These are phyloP conservation scores for Friedmanniomyces simplex DNA, from an alignment of 495 filamentous ascomycete genomes.

Conservation along the genomic window DNA sequence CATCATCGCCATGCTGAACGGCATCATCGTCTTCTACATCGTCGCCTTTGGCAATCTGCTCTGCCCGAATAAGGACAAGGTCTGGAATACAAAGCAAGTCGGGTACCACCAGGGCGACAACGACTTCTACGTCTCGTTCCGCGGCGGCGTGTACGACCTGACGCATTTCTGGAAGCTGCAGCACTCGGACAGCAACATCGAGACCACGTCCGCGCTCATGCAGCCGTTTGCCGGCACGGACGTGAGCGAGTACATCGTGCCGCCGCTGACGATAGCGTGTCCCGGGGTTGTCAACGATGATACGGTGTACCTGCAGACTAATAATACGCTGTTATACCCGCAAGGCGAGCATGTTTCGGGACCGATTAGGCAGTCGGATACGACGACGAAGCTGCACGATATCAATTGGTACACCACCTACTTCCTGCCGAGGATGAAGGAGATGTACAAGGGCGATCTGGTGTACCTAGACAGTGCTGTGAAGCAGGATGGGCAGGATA, in stretches of 20 bases:
- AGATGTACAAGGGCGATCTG: slow-evolving; percentile 79
- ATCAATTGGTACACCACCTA: slow-evolving; percentile 62
- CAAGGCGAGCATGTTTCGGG: slow-evolving; percentile 61
- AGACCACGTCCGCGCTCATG: slow-evolving; percentile 60
- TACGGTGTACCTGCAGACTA: slow-evolving; percentile 44
- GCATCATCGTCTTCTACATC: slow-evolving; percentile 81
- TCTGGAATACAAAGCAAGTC: slow-evolving; percentile 68
- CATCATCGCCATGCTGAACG: slow-evolving; percentile 78
- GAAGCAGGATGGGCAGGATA: slow-evolving; percentile 50
- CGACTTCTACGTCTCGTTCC: slow-evolving; percentile 83
- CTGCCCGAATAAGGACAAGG: slow-evolving; percentile 88
- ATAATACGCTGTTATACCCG: slow-evolving; percentile 45
- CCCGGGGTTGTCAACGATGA: slow-evolving; percentile 49
- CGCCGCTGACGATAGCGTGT: slow-evolving; percentile 69
- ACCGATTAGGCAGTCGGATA: slow-evolving; percentile 38
- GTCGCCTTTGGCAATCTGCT: slow-evolving; percentile 72
- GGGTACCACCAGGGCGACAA: slow-evolving; percentile 54
- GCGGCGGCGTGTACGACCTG: slow-evolving; percentile 87
- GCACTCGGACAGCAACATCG: slow-evolving; percentile 59
- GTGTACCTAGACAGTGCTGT: slow-evolving; percentile 51
- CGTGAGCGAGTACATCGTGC: slow-evolving; percentile 71
- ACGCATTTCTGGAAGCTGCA: slow-evolving; percentile 72
- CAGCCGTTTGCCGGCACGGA: slow-evolving; percentile 63
- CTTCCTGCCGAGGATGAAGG: slow-evolving; percentile 70
- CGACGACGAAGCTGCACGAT: slow-evolving; percentile 43